These are phyloP conservation scores for Calycina marina DNA, from an alignment of 2,329 filamentous ascomycete genomes.

Conservation along the genomic window DNA sequence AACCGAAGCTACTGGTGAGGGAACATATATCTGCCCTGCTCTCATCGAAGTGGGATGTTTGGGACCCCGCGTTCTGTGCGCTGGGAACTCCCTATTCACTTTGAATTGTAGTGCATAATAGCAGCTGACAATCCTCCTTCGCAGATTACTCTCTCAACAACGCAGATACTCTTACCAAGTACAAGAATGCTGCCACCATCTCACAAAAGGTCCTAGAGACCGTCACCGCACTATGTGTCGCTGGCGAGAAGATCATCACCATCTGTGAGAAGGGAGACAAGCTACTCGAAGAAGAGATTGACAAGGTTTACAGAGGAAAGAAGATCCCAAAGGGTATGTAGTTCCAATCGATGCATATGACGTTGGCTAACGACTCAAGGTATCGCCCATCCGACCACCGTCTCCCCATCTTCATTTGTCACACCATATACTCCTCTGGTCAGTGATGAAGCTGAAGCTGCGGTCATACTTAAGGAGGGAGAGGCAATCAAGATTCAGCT, in stretches of 20 bases:
- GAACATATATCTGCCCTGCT: slow-evolving; percentile 15
- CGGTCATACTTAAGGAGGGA: slow-evolving; percentile 61
- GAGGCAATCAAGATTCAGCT: slow-evolving; percentile 96
- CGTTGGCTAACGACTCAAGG: slow-evolving; percentile 38
- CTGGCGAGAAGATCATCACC: slow-evolving; percentile 83
- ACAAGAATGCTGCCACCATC: slow-evolving; percentile 92
- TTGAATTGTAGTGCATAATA: neutral
- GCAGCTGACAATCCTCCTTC: slow-evolving; percentile 6
- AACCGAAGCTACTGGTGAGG: slow-evolving; percentile 27
- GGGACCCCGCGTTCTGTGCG: slow-evolving; percentile 23
- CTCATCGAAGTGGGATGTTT: slow-evolving; percentile 10
- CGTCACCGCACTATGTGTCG: slow-evolving; percentile 58
- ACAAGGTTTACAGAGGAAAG: slow-evolving; percentile 97
- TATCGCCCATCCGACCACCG: slow-evolving; percentile 84
- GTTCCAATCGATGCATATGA: too few species aligned
- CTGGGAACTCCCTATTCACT: too few species aligned
- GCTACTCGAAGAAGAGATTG: slow-evolving; percentile 81
- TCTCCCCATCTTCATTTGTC: slow-evolving; percentile 86
- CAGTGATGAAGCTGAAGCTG: slow-evolving; percentile 75
- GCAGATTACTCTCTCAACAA: slow-evolving; percentile 80
- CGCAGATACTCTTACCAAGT: slow-evolving; percentile 94
- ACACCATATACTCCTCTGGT: slow-evolving; percentile 92
- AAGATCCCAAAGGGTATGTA: slow-evolving; percentile 81
- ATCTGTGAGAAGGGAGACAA: slow-evolving; percentile 94
- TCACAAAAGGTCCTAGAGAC: slow-evolving; percentile 89